These are phyloP conservation scores for Brassica rapa DNA, from an alignment of 345 rosid species.

Conservation along the genomic window DNA sequence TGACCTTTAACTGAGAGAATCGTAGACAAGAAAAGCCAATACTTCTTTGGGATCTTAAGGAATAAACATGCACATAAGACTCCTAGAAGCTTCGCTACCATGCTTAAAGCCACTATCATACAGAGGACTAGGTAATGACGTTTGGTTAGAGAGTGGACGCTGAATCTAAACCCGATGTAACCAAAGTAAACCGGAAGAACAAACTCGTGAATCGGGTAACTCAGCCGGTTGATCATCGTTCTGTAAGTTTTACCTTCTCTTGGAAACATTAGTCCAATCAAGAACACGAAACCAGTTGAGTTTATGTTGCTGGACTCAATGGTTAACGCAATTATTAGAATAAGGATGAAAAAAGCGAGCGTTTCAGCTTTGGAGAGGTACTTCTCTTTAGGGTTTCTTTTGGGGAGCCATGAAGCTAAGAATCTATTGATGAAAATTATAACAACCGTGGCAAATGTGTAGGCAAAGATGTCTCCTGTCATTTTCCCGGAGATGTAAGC, in stretches of 20 bases:
- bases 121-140: conserved; percentile 33
- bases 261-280: conserved; percentile 73
- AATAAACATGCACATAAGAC: conserved; percentile 56
- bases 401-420: conserved; percentile 59
- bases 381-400: conserved; percentile 58
- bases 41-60: conserved; percentile 54
- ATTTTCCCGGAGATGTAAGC: conserved; percentile 29
- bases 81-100: conserved; percentile 57
- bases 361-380: conserved; percentile 64
- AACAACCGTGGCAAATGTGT: conserved; percentile 36
- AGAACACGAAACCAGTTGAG: conserved; percentile 52
- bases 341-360: conserved; percentile 47
- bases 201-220: conserved; percentile 66
- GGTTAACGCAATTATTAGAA: conserved; percentile 41
- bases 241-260: conserved; percentile 75
- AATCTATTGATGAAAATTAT: conserved; percentile 49
- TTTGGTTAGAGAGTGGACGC: conserved; percentile 22
- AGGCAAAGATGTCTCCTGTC: conserved; percentile 36
- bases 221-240: conserved; percentile 63
- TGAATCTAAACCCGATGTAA: conserved; percentile 71
- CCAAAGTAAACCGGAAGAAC: conserved; percentile 84
- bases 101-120: conserved; percentile 46
- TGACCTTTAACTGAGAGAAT: conserved; percentile 74
- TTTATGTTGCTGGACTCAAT: conserved; percentile 50
- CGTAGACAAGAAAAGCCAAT: conserved; percentile 54